Conservation (phyloP, 352 stramenopile genomes). For the Phytophthora quininea region DNA sequence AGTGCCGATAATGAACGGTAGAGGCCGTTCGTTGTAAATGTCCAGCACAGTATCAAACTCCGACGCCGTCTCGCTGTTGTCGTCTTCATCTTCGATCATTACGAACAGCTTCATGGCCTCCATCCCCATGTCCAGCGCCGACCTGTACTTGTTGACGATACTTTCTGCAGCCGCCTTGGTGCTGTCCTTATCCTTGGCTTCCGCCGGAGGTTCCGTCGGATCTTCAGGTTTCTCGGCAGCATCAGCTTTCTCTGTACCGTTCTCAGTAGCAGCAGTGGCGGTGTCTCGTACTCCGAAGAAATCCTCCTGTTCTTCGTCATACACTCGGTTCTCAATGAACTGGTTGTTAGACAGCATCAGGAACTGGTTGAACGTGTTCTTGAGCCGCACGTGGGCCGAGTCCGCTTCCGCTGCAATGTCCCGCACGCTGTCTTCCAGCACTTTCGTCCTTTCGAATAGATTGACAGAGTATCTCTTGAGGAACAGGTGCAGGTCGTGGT, state of each 20-base stretch:
- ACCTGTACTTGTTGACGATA: slow-evolving; percentile 76
- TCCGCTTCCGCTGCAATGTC: slow-evolving; percentile 74
- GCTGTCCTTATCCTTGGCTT: slow-evolving; percentile 23
- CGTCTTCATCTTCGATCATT: slow-evolving; percentile 76
- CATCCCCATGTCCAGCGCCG: slow-evolving; percentile 77
- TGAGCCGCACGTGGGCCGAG: slow-evolving; percentile 70
- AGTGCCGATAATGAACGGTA: slow-evolving; percentile 90
- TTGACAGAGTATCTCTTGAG: slow-evolving; percentile 72
- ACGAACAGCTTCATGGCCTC: slow-evolving; percentile 88
- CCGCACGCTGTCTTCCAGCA: slow-evolving; percentile 71
- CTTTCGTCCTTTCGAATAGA: slow-evolving; percentile 75
- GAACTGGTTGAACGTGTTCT: slow-evolving; percentile 90
- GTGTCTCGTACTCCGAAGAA: slow-evolving; percentile 38
- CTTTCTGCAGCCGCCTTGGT: slow-evolving; percentile 49
- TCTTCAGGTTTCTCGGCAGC: slow-evolving; percentile 9
- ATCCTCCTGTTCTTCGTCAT: slow-evolving; percentile 88
- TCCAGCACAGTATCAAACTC: slow-evolving; percentile 80
- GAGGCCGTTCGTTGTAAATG: slow-evolving; percentile 88
- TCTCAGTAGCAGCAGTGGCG: background rate
- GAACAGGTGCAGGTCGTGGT: slow-evolving; percentile 72
- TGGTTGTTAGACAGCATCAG: slow-evolving; percentile 88
- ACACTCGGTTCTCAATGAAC: slow-evolving; percentile 91
- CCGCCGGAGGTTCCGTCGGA: slow-evolving; percentile 24
- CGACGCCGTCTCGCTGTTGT: slow-evolving; percentile 53
- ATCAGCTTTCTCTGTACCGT: background rate